Evolutionary conservation across 495 filamentous ascomycete species (phyloP).

Genomic region (Acidiella bohemica): DNA sequence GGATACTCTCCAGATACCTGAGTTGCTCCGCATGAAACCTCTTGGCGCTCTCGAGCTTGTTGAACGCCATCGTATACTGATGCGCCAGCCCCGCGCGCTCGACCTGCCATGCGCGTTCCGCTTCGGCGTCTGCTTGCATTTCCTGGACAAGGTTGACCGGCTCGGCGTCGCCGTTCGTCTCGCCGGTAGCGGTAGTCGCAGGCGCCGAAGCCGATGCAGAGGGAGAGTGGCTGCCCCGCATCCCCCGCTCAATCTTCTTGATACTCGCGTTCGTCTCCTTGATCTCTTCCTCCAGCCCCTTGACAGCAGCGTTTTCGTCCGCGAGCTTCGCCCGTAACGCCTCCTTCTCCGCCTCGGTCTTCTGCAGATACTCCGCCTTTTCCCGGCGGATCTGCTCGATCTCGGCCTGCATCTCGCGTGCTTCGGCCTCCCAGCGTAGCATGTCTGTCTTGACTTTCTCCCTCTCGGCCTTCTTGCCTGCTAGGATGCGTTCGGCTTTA

Average conservation of each 20-base stretch:
- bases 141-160: slow-evolving; percentile 37
- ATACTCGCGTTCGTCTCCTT: slow-evolving; percentile 46
- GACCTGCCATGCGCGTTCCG: slow-evolving; percentile 43
- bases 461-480: slow-evolving; percentile 49
- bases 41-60: slow-evolving; percentile 9
- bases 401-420: slow-evolving; percentile 37
- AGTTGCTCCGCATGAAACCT: slow-evolving; percentile 12
- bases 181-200: slow-evolving; percentile 8
- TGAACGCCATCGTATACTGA: slow-evolving; percentile 28
- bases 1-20: slow-evolving; percentile 10
- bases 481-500: slow-evolving; percentile 56
- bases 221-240: no score
- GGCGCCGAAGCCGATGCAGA: no score
- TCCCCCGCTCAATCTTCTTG: slow-evolving; percentile 49
- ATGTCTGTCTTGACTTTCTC: slow-evolving; percentile 49
- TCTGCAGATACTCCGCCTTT: slow-evolving; percentile 33
- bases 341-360: slow-evolving; percentile 34
- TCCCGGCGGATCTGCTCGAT: slow-evolving; percentile 37
- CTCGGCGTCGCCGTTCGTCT: slow-evolving; percentile 31
- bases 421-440: slow-evolving; percentile 42
- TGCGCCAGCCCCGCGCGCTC: slow-evolving; percentile 37
- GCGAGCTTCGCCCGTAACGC: slow-evolving; percentile 39
- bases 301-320: slow-evolving; percentile 41
- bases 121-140: slow-evolving; percentile 41
- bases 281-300: slow-evolving; percentile 47